Percentiles rank a stretch among this genome's conserved stretches.
These are phyloP conservation scores for Thalassiosira mediterranea DNA, from an alignment of 352 stramenopile species.

Conservation along the genomic window DNA sequence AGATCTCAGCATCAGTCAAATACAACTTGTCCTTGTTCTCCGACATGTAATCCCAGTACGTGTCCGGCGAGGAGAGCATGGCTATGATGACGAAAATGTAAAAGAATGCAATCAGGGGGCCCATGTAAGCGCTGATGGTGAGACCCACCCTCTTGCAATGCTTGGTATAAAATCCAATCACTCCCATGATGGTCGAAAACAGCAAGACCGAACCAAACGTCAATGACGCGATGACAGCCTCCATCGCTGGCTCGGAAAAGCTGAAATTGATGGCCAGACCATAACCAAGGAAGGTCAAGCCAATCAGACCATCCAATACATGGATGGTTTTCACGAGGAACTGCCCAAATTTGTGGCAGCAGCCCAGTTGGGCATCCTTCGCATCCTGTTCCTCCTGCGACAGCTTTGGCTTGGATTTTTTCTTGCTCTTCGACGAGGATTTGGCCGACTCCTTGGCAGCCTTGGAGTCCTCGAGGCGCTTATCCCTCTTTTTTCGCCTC, in stretches of 20 bases:
- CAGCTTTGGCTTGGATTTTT: constrained; percentile 31
- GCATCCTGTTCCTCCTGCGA: constrained; percentile 41
- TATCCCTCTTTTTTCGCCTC: constrained; percentile 10
- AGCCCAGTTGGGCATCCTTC: constrained; percentile 34
- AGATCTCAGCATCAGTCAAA: constrained; percentile 34
- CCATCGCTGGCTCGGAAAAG: constrained; percentile 35
- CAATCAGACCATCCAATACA: constrained; percentile 39
- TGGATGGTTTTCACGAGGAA: constrained; percentile 41
- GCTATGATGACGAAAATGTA: constrained; percentile 47
- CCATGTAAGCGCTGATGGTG: constrained; percentile 22
- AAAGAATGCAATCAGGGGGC: constrained; percentile 37
- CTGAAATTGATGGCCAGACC: constrained; percentile 30
- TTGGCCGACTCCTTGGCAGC: not conserved
- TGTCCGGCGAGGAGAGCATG: constrained; percentile 13
- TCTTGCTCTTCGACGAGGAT: not conserved
- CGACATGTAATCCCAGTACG: constrained; percentile 37
- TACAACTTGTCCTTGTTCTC: constrained; percentile 42
- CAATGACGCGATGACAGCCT: constrained; percentile 25
- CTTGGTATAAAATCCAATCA: constrained; percentile 36
- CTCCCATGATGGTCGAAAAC: constrained; percentile 36
- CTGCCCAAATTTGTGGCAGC: constrained; percentile 26
- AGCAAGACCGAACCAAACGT: constrained; percentile 36
- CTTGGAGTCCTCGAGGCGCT: constrained; percentile 12
- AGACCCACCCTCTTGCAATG: constrained; percentile 37
- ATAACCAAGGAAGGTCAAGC: constrained; percentile 32